These are phyloP conservation scores for Areca catechu DNA, from an alignment of 176 grass and related monocot genomes.

Conservation along the genomic window DNA sequence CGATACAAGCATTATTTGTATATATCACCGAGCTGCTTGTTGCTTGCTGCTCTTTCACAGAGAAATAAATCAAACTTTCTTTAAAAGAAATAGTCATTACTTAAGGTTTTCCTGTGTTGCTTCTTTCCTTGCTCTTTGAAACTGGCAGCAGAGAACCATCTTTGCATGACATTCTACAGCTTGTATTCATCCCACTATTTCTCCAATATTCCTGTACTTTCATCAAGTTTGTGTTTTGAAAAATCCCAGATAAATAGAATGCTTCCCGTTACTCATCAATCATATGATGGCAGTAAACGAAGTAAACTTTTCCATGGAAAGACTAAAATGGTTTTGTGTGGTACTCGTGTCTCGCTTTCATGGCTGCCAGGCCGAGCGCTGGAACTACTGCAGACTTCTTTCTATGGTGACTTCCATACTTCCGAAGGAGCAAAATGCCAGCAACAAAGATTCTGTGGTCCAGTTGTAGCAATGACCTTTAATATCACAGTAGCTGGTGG, in stretches of 20 bases:
- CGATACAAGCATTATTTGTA: too few relatives aligned
- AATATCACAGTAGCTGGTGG: constrained; percentile 85
- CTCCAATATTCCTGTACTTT: too few relatives aligned
- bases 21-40: too few relatives aligned
- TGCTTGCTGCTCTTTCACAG: too few relatives aligned
- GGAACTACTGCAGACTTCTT: constrained; percentile 52
- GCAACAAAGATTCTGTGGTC: constrained; percentile 74
- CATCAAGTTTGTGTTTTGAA: too few relatives aligned
- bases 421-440: constrained; percentile 80
- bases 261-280: not conserved
- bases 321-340: not conserved
- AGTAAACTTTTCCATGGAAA: not conserved
- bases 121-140: too few relatives aligned
- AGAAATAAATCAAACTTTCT: not conserved
- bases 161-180: too few relatives aligned
- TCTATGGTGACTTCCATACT: constrained; percentile 83
- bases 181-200: too few relatives aligned
- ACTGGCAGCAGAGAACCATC: too few relatives aligned
- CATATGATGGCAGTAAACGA: not conserved
- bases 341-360: not conserved
- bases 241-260: too few relatives aligned
- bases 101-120: too few relatives aligned
- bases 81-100: too few relatives aligned
- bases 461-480: constrained; percentile 65
- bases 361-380: constrained; percentile 39